Evolutionary conservation across 2,329 filamentous ascomycete genomes (phyloP).

Genomic region (Beauveria varroae): DNA sequence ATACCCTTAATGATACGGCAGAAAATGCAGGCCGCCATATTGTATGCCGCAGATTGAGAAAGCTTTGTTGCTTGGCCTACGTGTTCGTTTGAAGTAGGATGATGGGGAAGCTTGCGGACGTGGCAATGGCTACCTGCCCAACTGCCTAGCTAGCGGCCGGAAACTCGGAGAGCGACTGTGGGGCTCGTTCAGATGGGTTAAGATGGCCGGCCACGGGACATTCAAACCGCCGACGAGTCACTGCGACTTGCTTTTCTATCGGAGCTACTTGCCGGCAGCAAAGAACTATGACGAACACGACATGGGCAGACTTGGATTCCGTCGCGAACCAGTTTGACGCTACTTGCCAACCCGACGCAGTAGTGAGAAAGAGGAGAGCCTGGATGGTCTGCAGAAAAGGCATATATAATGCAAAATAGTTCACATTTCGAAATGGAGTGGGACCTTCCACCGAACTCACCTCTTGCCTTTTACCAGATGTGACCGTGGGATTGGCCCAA

Average conservation of each 20-base stretch:
- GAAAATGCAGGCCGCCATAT: constrained; percentile 67
- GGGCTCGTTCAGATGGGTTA: not conserved
- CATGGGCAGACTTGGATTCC: too few relatives aligned
- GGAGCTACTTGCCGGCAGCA: too few relatives aligned
- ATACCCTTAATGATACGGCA: constrained; percentile 96
- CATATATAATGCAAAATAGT: constrained; percentile 7
- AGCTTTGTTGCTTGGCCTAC: not conserved
- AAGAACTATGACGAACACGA: too few relatives aligned
- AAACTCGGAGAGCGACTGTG: not conserved
- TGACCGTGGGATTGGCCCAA: constrained; percentile 57
- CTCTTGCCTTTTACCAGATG: constrained; percentile 78
- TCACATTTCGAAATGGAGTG: constrained; percentile 44
- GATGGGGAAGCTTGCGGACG: constrained; percentile 1
- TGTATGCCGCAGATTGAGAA: not conserved
- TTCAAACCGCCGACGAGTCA: too few relatives aligned
- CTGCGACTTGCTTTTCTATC: too few relatives aligned
- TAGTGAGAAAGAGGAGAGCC: not conserved
- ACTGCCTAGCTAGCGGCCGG: not conserved
- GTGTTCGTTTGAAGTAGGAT: not conserved
- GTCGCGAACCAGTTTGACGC: too few relatives aligned
- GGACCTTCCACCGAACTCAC: constrained; percentile 66
- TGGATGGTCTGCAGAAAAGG: too few relatives aligned
- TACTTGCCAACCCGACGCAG: too few relatives aligned
- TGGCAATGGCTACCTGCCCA: not conserved
- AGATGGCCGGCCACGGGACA: too few relatives aligned